Evolutionary conservation across 805 yeast genomes (phyloP), one percentile per base, ranked within the genome.

Genomic region (Lipomyces lipofer): DNA sequence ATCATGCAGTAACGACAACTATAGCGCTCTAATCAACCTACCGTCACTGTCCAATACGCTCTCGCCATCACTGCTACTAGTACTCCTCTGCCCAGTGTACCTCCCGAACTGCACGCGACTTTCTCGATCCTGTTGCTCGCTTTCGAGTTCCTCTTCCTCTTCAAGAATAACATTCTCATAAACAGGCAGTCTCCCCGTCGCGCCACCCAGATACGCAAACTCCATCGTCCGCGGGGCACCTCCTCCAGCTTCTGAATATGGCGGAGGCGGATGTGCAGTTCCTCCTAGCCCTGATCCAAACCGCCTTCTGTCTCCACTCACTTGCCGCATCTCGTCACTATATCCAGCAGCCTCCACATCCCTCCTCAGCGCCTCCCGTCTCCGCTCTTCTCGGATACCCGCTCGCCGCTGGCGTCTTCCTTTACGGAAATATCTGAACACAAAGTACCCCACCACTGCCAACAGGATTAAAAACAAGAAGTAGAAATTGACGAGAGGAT

Each of bases 191-290:
- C 33, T 33, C 4, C 25, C 36, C 25, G 40, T 12, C 15, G 51
- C 58, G 10, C 59, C 59, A n/a, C 59, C 59, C 25, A 51, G 33
- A 47, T 56, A 56, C 21, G 59, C 59, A 4, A 17, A n/a, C 19
- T 51, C 56, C 33, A 50, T 3, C 9, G 51, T 21, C 22, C 54
- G 51, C 27, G 47, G 40, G 9, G 44, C 9, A 13, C 22, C 49
- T 30, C 24, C 40, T 13, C 13, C 22, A 21, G 39, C 47, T 2
- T 46, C 43, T 13, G 30, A 13, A 36, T 56, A 56, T 9, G 59
- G 59, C 7, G 58, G 58, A n/a, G 54, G 54, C 28, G 59, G 59
- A 3, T 46, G 48, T 8, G 56, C 22, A 10, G 33, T 28, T 29
- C 32, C n/a, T 3, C 29, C 12, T 8, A 13, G 44, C 29, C 33